These are phyloP conservation scores for Moesziomyces antarcticus DNA, from an alignment of 1,284 basidiomycete genomes.

Conservation along the genomic window DNA sequence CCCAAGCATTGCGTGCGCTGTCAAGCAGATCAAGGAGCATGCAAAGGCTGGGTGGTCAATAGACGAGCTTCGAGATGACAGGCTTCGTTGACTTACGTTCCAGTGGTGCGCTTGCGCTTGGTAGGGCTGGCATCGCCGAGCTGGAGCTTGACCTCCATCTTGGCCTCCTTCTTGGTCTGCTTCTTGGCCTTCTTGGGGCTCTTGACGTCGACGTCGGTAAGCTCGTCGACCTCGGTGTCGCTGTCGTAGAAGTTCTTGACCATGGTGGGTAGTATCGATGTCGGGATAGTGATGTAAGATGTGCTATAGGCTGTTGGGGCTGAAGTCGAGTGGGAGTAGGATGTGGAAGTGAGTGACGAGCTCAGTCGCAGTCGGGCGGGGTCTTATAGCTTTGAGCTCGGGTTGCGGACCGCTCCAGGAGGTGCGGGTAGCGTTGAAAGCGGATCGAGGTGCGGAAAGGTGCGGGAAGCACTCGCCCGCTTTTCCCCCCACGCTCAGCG, in stretches of 20 bases:
- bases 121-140: background rate
- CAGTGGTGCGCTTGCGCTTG: conserved; percentile 6
- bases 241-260: conserved; percentile 1
- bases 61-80: too few species aligned
- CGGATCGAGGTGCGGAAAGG: background rate
- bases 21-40: too few species aligned
- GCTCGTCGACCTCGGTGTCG: conserved; percentile 13
- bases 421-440: background rate
- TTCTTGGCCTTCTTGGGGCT: conserved; percentile 20
- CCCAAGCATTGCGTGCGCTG: too few species aligned
- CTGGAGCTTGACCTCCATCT: too few species aligned
- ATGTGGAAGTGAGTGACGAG: too few species aligned
- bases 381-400: too few species aligned
- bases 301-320: background rate
- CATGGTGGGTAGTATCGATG: background rate
- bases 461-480: background rate
- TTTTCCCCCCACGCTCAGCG: background rate
- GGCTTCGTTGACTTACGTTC: conserved; percentile 9
- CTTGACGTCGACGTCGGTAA: conserved; percentile 5
- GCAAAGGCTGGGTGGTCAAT: too few species aligned
- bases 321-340: background rate
- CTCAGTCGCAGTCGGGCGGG: too few species aligned
- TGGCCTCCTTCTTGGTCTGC: conserved; percentile 2
- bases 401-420: too few species aligned
- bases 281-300: background rate